These are phyloP conservation scores for Saussurea involucrata DNA, from an alignment of 129 eudicot species.

Conservation along the genomic window DNA sequence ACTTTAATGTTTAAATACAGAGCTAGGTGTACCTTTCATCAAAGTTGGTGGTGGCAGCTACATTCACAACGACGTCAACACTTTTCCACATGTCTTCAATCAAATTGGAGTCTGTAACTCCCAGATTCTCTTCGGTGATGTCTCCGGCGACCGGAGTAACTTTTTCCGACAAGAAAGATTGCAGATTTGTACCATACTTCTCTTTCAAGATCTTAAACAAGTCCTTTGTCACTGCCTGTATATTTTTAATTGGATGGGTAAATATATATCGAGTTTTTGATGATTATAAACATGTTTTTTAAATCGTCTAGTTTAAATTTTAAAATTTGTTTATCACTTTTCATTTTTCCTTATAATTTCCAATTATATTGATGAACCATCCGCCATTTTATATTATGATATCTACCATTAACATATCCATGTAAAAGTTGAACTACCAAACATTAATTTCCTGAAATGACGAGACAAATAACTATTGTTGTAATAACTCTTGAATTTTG, in stretches of 20 bases:
- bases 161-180: slow-evolving; percentile 45
- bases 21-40: slow-evolving; percentile 59
- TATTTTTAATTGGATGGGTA: neutral
- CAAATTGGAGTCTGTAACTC: slow-evolving; percentile 37
- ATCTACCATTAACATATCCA: slow-evolving; percentile 9
- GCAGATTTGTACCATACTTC: slow-evolving; percentile 52
- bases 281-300: neutral
- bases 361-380: neutral
- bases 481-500: neutral
- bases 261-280: neutral
- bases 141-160: slow-evolving; percentile 57
- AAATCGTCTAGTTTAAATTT: neutral
- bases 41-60: slow-evolving; percentile 79
- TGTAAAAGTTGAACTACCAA: slow-evolving; percentile 19
- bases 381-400: neutral
- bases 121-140: slow-evolving; percentile 43
- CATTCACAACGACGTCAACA: slow-evolving; percentile 59
- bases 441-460: neutral
- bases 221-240: slow-evolving; percentile 69
- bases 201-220: slow-evolving; percentile 64
- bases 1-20: neutral
- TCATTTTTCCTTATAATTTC: neutral
- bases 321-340: neutral
- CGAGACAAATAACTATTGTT: neutral
- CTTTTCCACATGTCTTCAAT: slow-evolving; percentile 36